A percentile compares a stretch with the other conserved stretches of the same genome.
These are phyloP conservation scores for Xylariaceae sp. DNA, from an alignment of 2,329 filamentous ascomycete genomes.

Conservation along the genomic window DNA sequence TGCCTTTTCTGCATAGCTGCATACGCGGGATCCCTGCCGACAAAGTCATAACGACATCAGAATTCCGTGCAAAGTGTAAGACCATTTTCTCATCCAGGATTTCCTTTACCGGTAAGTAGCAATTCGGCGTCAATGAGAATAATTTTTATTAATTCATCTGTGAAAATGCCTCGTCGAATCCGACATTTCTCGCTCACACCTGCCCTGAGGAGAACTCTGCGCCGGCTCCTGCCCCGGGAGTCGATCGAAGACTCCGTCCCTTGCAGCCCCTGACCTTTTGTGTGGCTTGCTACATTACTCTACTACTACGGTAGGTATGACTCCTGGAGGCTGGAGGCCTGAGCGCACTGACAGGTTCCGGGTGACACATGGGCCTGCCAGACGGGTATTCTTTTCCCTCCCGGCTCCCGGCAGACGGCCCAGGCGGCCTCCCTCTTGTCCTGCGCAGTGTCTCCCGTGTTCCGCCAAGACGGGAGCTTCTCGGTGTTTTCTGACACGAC, in stretches of 20 bases:
- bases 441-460: background rate
- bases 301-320: too few relatives aligned
- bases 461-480: background rate
- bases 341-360: background rate
- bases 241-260: constrained; percentile 1
- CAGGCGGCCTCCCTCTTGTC: background rate
- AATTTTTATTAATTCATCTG: background rate
- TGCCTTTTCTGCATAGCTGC: background rate
- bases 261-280: background rate
- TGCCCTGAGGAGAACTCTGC: background rate
- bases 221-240: background rate
- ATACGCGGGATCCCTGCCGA: background rate
- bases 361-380: background rate
- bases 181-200: background rate
- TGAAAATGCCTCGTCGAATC: background rate
- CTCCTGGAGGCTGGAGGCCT: constrained; percentile 5
- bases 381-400: background rate
- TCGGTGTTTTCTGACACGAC: constrained; percentile 2
- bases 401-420: background rate
- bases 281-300: background rate
- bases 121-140: background rate
- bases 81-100: too few relatives aligned
- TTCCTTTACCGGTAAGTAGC: background rate
- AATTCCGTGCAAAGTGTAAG: background rate
- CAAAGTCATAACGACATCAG: background rate